Base-by-base conservation (phyloP, 768 basidiomycete genomes). In the Tephrocybe sp. region DNA sequence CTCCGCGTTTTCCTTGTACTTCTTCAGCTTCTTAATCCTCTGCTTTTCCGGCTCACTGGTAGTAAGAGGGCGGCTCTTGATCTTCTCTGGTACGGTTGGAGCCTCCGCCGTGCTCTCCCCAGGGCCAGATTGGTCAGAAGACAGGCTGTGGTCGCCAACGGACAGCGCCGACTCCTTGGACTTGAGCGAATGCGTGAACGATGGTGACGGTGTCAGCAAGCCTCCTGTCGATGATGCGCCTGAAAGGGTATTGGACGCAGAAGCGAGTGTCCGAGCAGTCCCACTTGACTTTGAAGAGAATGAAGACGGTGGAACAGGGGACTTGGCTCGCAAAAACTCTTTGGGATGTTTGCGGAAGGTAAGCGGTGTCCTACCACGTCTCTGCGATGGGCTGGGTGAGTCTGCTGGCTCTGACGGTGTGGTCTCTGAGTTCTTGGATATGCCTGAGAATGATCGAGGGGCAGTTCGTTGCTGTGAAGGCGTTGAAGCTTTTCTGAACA, bases 1-100 rank as follows among this genome's bases (percentile, higher is more conserved):
- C 73, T 91, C 89, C 2, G 90, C 88, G 53, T 84, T 86, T 62
- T 90, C 84, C 70, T 91, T 91, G 72, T 89, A 88, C 70, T 84
- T 90, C 76, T 85, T 88, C 66, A 89, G 65, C 67, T 86, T 91
- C 73, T 80, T 88, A 61, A 66, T 82, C 79, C 78, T 84, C 53
- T 72, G 71, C 62, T 80, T 84, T 59, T 83, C 78, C n/a, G 75
- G 71, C 49, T 78, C 71, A 43, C 76, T 75, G 4, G 50, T 50
- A 8, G 50, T 50, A 8, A 61, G 61, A 22, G 69, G 60, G n/a
- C 42, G 53, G 45, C 30, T 60, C 60, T 52, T 57, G 12, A 54
- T 43, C 27, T 50, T 53, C 27, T 56, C 49, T n/a, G 42, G 31
- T 21, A 15, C 53, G 18, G 38, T 43, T 25, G 47, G 29, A 15